Conservation (phyloP, 768 basidiomycete species). For the Tricholoma terreum region DNA sequence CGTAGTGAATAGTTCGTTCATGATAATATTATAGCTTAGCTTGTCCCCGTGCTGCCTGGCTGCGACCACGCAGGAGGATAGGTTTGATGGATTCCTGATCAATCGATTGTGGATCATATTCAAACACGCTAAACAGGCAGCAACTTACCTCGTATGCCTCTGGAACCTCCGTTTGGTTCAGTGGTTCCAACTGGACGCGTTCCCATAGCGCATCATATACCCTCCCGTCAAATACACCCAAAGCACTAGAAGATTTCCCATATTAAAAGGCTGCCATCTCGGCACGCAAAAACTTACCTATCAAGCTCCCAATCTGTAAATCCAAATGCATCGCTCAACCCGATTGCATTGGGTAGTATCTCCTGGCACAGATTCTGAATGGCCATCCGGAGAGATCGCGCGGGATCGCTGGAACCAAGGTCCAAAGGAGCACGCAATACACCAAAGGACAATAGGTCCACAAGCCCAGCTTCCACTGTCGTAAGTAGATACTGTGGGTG, state of each 20-base stretch:
- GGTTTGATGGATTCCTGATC: constrained; percentile 49
- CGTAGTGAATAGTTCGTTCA: not conserved
- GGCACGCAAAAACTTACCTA: constrained; percentile 39
- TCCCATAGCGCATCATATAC: constrained; percentile 70
- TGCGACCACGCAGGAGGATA: constrained; percentile 46
- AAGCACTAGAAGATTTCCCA: constrained; percentile 36
- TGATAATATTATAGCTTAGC: constrained; percentile 30
- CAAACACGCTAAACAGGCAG: not conserved
- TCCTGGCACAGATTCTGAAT: constrained; percentile 47
- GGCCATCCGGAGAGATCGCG: constrained; percentile 45
- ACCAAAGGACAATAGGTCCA: constrained; percentile 57
- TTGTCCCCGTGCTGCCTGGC: constrained; percentile 23
- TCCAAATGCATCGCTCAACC: constrained; percentile 69
- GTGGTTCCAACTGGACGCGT: constrained; percentile 53
- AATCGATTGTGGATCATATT: not conserved
- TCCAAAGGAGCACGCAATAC: constrained; percentile 29
- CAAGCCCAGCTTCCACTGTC: constrained; percentile 50
- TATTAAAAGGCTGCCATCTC: not conserved
- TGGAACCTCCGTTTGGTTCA: constrained; percentile 51
- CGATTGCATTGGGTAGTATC: constrained; percentile 62
- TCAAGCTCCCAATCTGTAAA: constrained; percentile 76
- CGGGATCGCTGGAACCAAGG: constrained; percentile 35
- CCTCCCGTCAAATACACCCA: constrained; percentile 61
- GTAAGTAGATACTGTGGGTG: constrained; percentile 57
- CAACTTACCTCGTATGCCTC: constrained; percentile 53